Percentiles rank a stretch among this genome's conserved stretches.
Conservation (phyloP, 2,329 filamentous ascomycete genomes). For the Arthrobotrys iridis region DNA sequence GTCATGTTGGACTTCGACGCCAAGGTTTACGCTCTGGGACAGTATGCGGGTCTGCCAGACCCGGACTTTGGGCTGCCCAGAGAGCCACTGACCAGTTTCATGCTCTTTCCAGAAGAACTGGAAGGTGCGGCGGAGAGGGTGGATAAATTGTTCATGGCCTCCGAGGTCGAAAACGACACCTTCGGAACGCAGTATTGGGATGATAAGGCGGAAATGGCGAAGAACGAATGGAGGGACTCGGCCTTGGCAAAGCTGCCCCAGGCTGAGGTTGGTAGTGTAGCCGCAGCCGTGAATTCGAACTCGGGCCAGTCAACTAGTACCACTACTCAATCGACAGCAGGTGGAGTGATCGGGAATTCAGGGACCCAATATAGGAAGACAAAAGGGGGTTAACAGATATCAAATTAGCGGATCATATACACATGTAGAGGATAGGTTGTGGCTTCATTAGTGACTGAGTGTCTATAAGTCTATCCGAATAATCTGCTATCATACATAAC, state of each 20-base stretch:
- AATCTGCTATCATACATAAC: not conserved
- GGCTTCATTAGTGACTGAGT: no score
- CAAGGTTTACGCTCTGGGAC: not conserved
- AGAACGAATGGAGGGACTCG: constrained; percentile 24
- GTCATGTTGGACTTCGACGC: constrained; percentile 7
- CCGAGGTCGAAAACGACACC: not conserved
- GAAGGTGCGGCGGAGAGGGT: constrained; percentile 7
- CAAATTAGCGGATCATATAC: no score
- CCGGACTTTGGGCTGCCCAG: constrained; percentile 3
- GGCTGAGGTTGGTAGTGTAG: not conserved
- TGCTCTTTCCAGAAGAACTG: not conserved
- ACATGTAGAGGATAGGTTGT: no score
- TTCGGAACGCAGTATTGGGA: constrained; percentile 1
- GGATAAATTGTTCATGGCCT: not conserved
- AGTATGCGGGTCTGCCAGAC: not conserved
- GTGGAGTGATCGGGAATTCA: not conserved
- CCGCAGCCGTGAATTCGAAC: no score
- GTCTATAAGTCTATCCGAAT: no score
- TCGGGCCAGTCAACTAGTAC: no score
- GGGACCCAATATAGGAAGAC: not conserved
- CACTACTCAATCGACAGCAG: no score
- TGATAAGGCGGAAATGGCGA: constrained; percentile 21
- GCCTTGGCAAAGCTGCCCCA: not conserved
- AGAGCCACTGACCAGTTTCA: not conserved
- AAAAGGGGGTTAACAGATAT: not conserved